Base-by-base conservation (phyloP, 352 stramenopile species). In the Phytophthora tubulina region DNA sequence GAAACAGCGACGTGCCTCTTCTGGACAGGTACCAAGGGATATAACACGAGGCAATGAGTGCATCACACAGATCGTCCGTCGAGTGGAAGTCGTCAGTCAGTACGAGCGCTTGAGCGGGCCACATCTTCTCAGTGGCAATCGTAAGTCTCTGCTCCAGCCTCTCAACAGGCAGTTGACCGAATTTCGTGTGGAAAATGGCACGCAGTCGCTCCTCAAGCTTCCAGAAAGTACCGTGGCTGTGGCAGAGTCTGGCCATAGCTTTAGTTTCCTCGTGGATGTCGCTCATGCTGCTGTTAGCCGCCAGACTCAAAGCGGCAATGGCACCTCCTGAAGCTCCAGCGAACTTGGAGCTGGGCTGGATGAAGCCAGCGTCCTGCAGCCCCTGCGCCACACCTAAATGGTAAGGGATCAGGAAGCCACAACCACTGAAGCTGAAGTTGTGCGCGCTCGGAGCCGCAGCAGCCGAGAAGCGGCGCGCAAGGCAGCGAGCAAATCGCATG, bases 341-440 rank as follows among this genome's bases (percentile, higher is more conserved):
- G 44, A 96, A 89, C 51, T 80, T 78, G 11, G 87, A 94, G 14
- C 46, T 50, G 6, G 59, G 27, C 50, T 76, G 75, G 36, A 96
- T 76, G 21, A 71, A 84, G 13, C 84, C 85, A 10, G 77, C 73
- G 39, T 86, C 68, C 31, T 85, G 72, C 3, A 96, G 81, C 5
- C 79, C 78, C 46, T 88, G 75, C 6, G 84, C 85, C 36, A 93
- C 79, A 30, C 89, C 89, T 39, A 96, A 76, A 57, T 96, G 87
- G 70, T 94, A 96, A 41, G 89, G 75, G 53, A 93, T 82, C 15
- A 96, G 72, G 70, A 96, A 96, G 4, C 89, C 89, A 33, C 81
- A 85, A 49, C 87, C 89, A 46, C 89, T 92, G 67, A 95, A 96
- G 75, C 75, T 88, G 65, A 96, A 92, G 70, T 91, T 89, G 32